Evolutionary conservation across 441 rosid genomes (phyloP).

Genomic region (Populus hybrid): DNA sequence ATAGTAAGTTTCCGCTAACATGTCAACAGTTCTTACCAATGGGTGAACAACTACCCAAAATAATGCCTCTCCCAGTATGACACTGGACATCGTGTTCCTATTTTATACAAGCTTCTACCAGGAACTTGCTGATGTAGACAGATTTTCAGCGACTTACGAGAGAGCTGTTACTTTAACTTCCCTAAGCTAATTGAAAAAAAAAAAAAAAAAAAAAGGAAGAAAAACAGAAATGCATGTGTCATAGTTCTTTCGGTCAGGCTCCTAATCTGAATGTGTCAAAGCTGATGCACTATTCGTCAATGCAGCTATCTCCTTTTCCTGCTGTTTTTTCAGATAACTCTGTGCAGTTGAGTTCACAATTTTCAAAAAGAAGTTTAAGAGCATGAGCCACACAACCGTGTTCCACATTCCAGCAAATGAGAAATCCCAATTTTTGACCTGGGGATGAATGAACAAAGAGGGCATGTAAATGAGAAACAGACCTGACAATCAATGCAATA

Average conservation of each 20-base stretch:
- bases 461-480: not conserved
- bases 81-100: constrained; percentile 17
- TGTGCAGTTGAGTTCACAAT: constrained; percentile 85
- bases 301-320: constrained; percentile 57
- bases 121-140: constrained; percentile 13
- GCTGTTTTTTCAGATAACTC: constrained; percentile 65
- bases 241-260: constrained; percentile 9
- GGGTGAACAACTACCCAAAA: constrained; percentile 13
- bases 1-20: constrained; percentile 6
- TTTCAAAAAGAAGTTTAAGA: constrained; percentile 83
- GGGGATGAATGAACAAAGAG: constrained; percentile 10
- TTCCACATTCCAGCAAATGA: constrained; percentile 91
- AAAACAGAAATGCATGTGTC: not conserved
- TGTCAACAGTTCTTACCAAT: constrained; percentile 6
- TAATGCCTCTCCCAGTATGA: constrained; percentile 22
- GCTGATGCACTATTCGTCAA: constrained; percentile 28
- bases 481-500: not conserved
- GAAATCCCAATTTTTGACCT: constrained; percentile 81
- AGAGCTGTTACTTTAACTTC: constrained; percentile 10
- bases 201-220: not conserved
- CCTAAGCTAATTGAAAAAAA: constrained; percentile 14
- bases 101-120: constrained; percentile 34
- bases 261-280: constrained; percentile 33
- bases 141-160: not conserved
- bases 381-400: constrained; percentile 92